A percentile compares a stretch with the other conserved stretches of the same genome.
phyloP scores from a whole-genome alignment of 257 asterid species.

The Verbena officinalis region DNA sequence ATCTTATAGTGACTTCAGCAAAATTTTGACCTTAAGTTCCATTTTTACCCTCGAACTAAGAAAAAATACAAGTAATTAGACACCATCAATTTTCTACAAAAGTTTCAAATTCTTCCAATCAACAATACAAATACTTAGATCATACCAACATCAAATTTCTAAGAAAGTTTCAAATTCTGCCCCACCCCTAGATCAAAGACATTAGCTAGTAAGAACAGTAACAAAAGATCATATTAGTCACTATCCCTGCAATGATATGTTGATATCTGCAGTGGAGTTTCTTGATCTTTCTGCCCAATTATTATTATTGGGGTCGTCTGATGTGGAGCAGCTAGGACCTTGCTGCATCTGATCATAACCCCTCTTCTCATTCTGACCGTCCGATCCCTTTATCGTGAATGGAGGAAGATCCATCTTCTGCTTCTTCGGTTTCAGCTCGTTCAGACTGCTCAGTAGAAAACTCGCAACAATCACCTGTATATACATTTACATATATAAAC shows the following conservation, averaged over 20 bases:
- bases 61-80: too few relatives aligned
- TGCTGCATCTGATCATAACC: slow-evolving; percentile 33
- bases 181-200: not conserved
- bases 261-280: slow-evolving; percentile 50
- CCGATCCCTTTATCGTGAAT: slow-evolving; percentile 22
- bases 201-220: not conserved
- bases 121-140: not conserved
- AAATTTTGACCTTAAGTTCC: too few relatives aligned
- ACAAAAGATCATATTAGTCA: not conserved
- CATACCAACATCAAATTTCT: not conserved
- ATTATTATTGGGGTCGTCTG: slow-evolving; percentile 34
- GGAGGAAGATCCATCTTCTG: slow-evolving; percentile 37
- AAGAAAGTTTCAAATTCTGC: not conserved
- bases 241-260: slow-evolving; percentile 59
- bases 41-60: too few relatives aligned
- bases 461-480: slow-evolving; percentile 66
- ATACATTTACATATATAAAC: not conserved
- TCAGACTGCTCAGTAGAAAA: slow-evolving; percentile 54
- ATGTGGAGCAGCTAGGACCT: slow-evolving; percentile 31
- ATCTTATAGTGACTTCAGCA: too few relatives aligned
- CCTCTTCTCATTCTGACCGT: slow-evolving; percentile 34
- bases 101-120: too few relatives aligned
- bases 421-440: slow-evolving; percentile 56
- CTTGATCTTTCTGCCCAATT: slow-evolving; percentile 51
- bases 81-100: too few relatives aligned